Base-by-base conservation (phyloP, 1,284 basidiomycete species). In the Boletus mariae region DNA sequence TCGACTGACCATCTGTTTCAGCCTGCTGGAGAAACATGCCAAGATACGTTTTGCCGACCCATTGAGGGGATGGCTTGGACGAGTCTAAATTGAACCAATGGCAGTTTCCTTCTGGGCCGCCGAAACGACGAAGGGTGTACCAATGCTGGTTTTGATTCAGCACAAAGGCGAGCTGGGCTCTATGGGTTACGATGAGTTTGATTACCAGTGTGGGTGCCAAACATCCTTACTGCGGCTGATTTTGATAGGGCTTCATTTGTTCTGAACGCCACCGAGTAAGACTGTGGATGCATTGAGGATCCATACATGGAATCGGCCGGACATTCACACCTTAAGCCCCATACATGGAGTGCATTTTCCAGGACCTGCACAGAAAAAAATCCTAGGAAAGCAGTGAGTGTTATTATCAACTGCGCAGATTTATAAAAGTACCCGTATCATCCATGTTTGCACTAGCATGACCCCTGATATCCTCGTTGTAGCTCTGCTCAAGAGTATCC, bases 71-170 rank as follows among this genome's bases (percentile, higher is more conserved):
- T 23, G 75, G 58, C 15, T 86, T 75, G 64, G 82, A 88, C 9
- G 92, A 94, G 68, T 97, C 92, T 25, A 98, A 78, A 70, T 96
- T 94, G 75, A 92, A 97, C 92, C 93, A 97, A 64, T 87, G 85
- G 2, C 83, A 81, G 37, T 76, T 70, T 64, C 84, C 79, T 15
- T 59, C 59, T 23, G 74, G 71, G 17, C 72, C 62, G 44, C 89
- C 92, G 64, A 95, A 96, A 23, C 90, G 83, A 37, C 93, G 85
- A 23, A 96, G 76, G 1, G 91, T 85, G 67, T 91, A 91, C 94
- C 94, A 97, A 66, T 96, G 94, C 51, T 89, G 84, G 38, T 87
- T 76, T 47, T 89, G 81, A 68, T 98, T 94, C 45, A 98, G 80
- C 54, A 98, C 87, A 70, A 95, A 98, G 2, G 84, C 94, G 28